Base-by-base conservation (phyloP, 371 early-diverging fungal genomes). In the Synchytrium microbalum region DNA sequence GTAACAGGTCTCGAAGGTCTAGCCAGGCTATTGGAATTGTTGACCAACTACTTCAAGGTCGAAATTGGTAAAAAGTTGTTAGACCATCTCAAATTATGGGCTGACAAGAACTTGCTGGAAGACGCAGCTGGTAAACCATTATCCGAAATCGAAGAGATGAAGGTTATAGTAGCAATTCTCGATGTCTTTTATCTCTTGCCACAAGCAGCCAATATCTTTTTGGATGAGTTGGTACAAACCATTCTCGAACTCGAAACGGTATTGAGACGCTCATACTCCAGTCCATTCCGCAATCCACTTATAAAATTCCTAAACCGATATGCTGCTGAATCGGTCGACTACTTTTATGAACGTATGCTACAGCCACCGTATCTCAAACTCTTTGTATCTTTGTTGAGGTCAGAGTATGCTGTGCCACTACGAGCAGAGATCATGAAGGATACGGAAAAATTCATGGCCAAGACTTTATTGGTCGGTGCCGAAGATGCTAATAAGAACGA, bases 21-120 rank as follows among this genome's bases (percentile, higher is more conserved):
- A 30, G 95, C 94, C 0, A 84, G 96, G 3, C 79, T 99, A 25
- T 72, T 98, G 51, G 91, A 95, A 70, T 82, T 98, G 0, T 70
- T 99, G 66, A 92, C 93, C 30, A 93, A 89, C 72, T 99, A 97
- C 70, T 99, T 99, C 75, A 98, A 97, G 72, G 93, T 92, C 13
- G 98, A 98, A 67, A 95, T 99, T 33, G 98, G 99, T 28, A 88
- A 87, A 63, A 96, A 97, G 79, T 78, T 99, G n/a, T 66, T 98
- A 59, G 98, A 99, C 67, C 96, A 98, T 69, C 71, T 98, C 58
- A 84, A 87, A 28, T 84, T 86, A 62, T 95, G 95, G 96, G 95
- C 96, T 16, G 90, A 88, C 27, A 92, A 93, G 2, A 78, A 79
- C 24, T 79, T 88, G 38, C 73, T 96, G 3, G 87, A 90, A 62